A percentile compares a stretch with the other conserved stretches of the same genome.
phyloP scores from a whole-genome alignment of 169 alveolate genomes.

The Plasmodium berghei region DNA sequence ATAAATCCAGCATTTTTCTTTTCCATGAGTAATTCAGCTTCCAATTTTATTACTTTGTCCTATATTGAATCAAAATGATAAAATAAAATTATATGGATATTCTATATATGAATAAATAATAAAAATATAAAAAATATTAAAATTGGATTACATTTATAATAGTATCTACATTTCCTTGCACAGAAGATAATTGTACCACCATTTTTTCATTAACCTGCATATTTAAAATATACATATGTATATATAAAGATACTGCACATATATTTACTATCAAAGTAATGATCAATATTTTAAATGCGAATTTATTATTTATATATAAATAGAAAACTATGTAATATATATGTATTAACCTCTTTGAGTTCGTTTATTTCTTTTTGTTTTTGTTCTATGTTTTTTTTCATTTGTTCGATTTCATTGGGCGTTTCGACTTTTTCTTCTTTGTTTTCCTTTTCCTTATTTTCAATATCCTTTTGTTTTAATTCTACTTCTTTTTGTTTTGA shows the following conservation, averaged over 20 bases:
- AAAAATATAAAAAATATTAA: constrained; percentile 10
- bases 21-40: constrained; percentile 71
- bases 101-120: not conserved
- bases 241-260: no score
- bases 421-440: not conserved
- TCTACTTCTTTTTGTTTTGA: constrained; percentile 20
- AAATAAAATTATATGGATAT: not conserved
- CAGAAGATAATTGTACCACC: constrained; percentile 17
- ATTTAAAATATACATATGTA: constrained; percentile 3
- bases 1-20: constrained; percentile 41
- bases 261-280: no score
- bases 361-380: constrained; percentile 48
- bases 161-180: constrained; percentile 39
- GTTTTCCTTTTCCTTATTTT: constrained; percentile 22
- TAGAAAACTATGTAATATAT: not conserved
- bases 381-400: constrained; percentile 17
- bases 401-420: constrained; percentile 22
- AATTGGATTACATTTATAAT: constrained; percentile 23
- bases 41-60: constrained; percentile 70
- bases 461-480: constrained; percentile 26
- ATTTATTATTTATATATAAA: not conserved
- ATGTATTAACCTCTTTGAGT: constrained; percentile 30
- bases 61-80: constrained; percentile 1
- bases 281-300: no score
- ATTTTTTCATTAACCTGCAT: constrained; percentile 43